Evolutionary conservation across 257 asterid species (phyloP).

Genomic region (Eustoma russellianum): DNA sequence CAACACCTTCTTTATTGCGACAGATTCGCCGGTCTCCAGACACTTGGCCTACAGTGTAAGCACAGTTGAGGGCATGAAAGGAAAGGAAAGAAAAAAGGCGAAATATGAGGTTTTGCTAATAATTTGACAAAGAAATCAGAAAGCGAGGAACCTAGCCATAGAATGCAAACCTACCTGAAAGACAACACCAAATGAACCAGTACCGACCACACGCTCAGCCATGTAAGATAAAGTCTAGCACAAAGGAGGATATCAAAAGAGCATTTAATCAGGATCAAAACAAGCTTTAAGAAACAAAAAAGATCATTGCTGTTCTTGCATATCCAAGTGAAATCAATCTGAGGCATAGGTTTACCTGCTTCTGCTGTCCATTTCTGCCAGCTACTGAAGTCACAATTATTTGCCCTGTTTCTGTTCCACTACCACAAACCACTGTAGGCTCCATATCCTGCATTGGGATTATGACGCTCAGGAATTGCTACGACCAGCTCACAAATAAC

Average conservation of each 20-base stretch:
- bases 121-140: too few species aligned
- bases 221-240: conserved; percentile 62
- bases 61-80: neutral
- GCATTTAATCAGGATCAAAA: neutral
- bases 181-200: conserved; percentile 60
- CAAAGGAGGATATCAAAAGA: neutral
- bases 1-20: conserved; percentile 86
- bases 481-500: too few species aligned
- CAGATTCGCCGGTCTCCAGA: conserved; percentile 66
- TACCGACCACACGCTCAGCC: conserved; percentile 49
- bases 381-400: conserved; percentile 67
- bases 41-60: conserved; percentile 58
- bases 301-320: neutral
- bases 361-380: conserved; percentile 68
- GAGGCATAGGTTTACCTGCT: conserved; percentile 38
- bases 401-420: conserved; percentile 88
- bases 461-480: too few species aligned
- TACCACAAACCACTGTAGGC: conserved; percentile 68
- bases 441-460: conserved; percentile 48
- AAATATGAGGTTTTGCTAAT: too few species aligned
- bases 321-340: too few species aligned
- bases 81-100: neutral
- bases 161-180: conserved; percentile 48
- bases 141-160: too few species aligned
- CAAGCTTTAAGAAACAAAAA: neutral